These are phyloP conservation scores for Prunus yedoensis DNA, from an alignment of 331 rosid species.

Conservation along the genomic window DNA sequence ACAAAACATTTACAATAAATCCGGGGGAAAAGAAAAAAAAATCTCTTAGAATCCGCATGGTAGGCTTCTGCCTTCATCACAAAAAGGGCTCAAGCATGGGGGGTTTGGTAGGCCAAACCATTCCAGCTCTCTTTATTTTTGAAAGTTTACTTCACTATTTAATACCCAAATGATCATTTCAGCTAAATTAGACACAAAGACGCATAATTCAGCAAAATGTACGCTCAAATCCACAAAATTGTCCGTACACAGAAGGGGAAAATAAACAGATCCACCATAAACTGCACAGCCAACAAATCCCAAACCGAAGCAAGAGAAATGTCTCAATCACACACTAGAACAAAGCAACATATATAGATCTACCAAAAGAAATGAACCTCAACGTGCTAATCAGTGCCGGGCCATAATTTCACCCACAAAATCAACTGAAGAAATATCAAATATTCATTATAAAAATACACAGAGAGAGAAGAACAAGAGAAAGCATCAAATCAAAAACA, in stretches of 20 bases:
- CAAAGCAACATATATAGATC: conserved; percentile 1
- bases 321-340: not conserved
- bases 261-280: conserved; percentile 11
- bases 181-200: not conserved
- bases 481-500: conserved; percentile 2
- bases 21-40: conserved; percentile 1
- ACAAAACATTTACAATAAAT: conserved; percentile 3
- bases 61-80: conserved; percentile 5
- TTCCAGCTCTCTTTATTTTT: not conserved
- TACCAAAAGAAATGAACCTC: not conserved
- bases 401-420: not conserved
- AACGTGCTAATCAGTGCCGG: not conserved
- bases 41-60: conserved; percentile 4
- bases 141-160: not conserved
- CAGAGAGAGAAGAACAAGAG: not conserved
- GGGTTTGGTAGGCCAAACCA: not conserved
- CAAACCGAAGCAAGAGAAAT: conserved; percentile 12
- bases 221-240: not conserved
- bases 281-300: not conserved
- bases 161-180: not conserved
- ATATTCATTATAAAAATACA: not conserved
- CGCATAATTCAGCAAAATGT: not conserved
- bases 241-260: not conserved
- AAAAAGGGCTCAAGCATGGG: not conserved
- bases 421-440: not conserved